Percentiles rank a stretch among this genome's conserved stretches.
These are phyloP conservation scores for Elsinoe australis DNA, from an alignment of 2,329 filamentous ascomycete species.

Conservation along the genomic window DNA sequence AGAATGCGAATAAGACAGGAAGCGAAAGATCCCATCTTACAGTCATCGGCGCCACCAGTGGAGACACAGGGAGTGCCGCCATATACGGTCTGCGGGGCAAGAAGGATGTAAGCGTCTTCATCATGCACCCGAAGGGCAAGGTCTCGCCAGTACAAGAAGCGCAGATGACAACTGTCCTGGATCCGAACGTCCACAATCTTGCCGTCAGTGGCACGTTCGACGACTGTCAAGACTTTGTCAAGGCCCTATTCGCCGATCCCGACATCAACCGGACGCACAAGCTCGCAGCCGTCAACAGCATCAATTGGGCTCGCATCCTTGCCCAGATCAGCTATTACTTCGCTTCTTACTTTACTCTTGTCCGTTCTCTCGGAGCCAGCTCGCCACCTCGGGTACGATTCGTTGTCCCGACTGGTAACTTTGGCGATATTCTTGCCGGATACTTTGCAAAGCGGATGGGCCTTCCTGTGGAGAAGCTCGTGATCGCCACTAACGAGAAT, in stretches of 20 bases:
- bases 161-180: constrained; percentile 92
- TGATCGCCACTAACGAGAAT: constrained; percentile 94
- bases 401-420: constrained; percentile 91
- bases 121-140: constrained; percentile 83
- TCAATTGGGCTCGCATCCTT: constrained; percentile 92
- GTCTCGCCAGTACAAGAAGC: constrained; percentile 89
- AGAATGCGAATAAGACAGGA: constrained; percentile 61
- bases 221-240: constrained; percentile 95
- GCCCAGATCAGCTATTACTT: constrained; percentile 98
- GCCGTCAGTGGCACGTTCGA: constrained; percentile 88
- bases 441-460: constrained; percentile 92
- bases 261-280: constrained; percentile 75
- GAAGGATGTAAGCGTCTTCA: constrained; percentile 94
- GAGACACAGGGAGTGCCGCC: constrained; percentile 85
- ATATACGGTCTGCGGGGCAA: constrained; percentile 93
- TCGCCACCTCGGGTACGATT: constrained; percentile 61
- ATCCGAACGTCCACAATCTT: constrained; percentile 87
- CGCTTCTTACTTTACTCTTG: constrained; percentile 81
- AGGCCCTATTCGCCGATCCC: constrained; percentile 79
- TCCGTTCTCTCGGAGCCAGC: constrained; percentile 49
- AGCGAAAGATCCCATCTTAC: constrained; percentile 70
- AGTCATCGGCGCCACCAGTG: constrained; percentile 78
- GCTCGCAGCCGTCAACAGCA: constrained; percentile 89
- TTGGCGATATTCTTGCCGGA: constrained; percentile 86
- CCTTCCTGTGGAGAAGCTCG: constrained; percentile 75